phyloP scores from a whole-genome alignment of 1,284 basidiomycete genomes.

The Cryptococcus sp. region DNA sequence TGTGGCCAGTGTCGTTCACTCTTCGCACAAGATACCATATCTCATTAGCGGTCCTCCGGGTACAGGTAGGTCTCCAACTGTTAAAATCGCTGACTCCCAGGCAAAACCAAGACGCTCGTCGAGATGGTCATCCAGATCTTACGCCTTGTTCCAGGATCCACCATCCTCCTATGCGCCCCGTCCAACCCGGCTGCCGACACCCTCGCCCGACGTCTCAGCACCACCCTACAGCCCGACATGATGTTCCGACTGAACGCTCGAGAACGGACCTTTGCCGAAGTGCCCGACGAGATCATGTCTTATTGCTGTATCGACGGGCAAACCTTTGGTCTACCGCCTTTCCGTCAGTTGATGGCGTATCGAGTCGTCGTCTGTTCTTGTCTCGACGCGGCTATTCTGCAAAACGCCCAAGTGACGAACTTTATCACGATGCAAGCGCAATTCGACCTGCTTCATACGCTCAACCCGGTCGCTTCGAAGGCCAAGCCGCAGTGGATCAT shows the following conservation, averaged over 20 bases:
- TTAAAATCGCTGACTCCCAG: slow-evolving; percentile 14
- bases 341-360: slow-evolving; percentile 28
- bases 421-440: slow-evolving; percentile 30
- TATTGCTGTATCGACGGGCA: slow-evolving; percentile 22
- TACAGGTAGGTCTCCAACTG: slow-evolving; percentile 11
- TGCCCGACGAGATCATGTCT: slow-evolving; percentile 24
- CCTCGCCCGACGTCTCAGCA: slow-evolving; percentile 36
- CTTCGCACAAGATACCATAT: slow-evolving; percentile 16
- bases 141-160: slow-evolving; percentile 19
- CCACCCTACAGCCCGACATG: slow-evolving; percentile 12
- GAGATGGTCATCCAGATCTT: slow-evolving; percentile 44
- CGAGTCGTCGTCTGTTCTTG: slow-evolving; percentile 41
- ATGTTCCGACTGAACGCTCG: slow-evolving; percentile 42
- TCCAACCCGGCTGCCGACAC: slow-evolving; percentile 47
- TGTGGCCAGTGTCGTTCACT: slow-evolving; percentile 12
- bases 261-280: slow-evolving; percentile 45
- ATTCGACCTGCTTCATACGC: slow-evolving; percentile 2
- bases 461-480: slow-evolving; percentile 13
- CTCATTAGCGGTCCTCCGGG: slow-evolving; percentile 33
- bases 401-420: slow-evolving; percentile 34
- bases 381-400: slow-evolving; percentile 40
- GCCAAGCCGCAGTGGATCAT: background rate
- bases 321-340: slow-evolving; percentile 26
- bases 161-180: slow-evolving; percentile 43
- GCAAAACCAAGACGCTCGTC: slow-evolving; percentile 46